Conservation (phyloP, 1,284 basidiomycete genomes). For the Apiotrichum gracile region DNA sequence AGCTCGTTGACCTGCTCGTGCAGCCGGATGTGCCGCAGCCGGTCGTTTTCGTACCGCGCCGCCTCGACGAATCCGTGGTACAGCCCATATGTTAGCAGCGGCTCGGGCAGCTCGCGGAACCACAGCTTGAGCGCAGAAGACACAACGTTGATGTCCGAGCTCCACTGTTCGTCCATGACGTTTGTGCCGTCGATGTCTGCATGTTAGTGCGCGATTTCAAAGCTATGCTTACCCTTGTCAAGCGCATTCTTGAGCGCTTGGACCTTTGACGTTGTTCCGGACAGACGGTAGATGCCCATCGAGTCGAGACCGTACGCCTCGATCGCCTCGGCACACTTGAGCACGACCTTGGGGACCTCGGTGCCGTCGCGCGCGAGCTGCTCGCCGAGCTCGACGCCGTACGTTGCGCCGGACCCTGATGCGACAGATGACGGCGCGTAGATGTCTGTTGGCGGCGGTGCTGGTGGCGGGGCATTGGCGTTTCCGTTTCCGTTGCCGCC, state of each 20-base stretch:
- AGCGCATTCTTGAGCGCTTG: constrained; percentile 73
- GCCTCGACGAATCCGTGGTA: constrained; percentile 93
- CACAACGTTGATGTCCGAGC: constrained; percentile 91
- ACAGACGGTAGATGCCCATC: constrained; percentile 90
- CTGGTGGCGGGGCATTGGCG: constrained; percentile 1
- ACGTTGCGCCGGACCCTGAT: constrained; percentile 55
- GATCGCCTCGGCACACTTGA: constrained; percentile 86
- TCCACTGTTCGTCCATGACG: constrained; percentile 81
- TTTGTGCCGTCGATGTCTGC: constrained; percentile 81
- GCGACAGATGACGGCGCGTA: constrained; percentile 28
- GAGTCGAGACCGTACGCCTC: constrained; percentile 75
- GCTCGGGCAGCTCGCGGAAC: constrained; percentile 94
- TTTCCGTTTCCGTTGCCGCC: constrained; percentile 14
- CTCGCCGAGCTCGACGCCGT: constrained; percentile 84
- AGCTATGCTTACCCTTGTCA: constrained; percentile 64
- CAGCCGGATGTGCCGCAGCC: constrained; percentile 84
- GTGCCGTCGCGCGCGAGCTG: constrained; percentile 84
- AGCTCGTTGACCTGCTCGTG: constrained; percentile 97
- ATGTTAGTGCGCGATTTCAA: neutral
- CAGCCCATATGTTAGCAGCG: constrained; percentile 74
- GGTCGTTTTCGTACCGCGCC: constrained; percentile 88
- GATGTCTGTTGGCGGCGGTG: constrained; percentile 1
- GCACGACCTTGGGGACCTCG: constrained; percentile 81
- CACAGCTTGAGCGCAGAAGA: constrained; percentile 90
- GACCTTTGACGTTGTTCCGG: constrained; percentile 85